A percentile compares a stretch with the other conserved stretches of the same genome.
Evolutionary conservation across 352 stramenopile genomes (phyloP).

Genomic region (Globisporangium paroecandrum): DNA sequence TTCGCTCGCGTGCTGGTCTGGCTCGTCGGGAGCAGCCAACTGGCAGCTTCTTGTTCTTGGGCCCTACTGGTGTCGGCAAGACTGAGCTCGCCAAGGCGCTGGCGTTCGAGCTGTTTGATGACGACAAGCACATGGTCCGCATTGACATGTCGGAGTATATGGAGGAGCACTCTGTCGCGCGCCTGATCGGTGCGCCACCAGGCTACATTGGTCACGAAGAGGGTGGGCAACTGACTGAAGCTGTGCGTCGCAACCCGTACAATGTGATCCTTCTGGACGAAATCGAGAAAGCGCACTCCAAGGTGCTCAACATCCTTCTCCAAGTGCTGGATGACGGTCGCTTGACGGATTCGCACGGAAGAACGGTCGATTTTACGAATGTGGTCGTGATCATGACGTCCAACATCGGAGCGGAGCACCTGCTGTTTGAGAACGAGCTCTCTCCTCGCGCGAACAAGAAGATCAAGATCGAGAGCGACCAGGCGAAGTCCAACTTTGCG

Average conservation of each 20-base stretch:
- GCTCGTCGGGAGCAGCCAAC: conserved; percentile 84
- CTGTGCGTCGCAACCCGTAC: conserved; percentile 94
- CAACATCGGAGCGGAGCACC: conserved; percentile 93
- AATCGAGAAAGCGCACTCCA: conserved; percentile 97
- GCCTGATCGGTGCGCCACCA: conserved; percentile 93
- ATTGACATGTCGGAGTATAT: conserved; percentile 99
- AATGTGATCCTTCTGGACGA: conserved; percentile 97
- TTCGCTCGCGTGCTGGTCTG: conserved; percentile 91
- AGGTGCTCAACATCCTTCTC: conserved; percentile 96
- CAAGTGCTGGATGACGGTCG: conserved; percentile 98
- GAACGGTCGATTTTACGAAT: conserved; percentile 97
- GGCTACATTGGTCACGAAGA: conserved; percentile 96
- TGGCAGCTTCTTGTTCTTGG: conserved; percentile 95
- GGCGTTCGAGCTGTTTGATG: conserved; percentile 93
- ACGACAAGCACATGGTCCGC: conserved; percentile 93
- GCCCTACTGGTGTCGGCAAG: conserved; percentile 95
- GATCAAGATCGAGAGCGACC: conserved; percentile 36
- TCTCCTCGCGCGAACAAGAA: conserved; percentile 64
- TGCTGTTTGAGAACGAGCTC: conserved; percentile 71
- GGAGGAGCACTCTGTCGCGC: conserved; percentile 92
- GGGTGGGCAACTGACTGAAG: conserved; percentile 95
- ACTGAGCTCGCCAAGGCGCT: conserved; percentile 94
- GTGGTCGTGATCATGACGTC: conserved; percentile 97
- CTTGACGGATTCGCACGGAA: conserved; percentile 94
- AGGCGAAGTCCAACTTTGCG: conserved; percentile 36